Evolutionary conservation across 192 early-diverging fungal species (phyloP), one percentile per base, ranked within the genome.

Genomic region (Coemansia javaensis): DNA sequence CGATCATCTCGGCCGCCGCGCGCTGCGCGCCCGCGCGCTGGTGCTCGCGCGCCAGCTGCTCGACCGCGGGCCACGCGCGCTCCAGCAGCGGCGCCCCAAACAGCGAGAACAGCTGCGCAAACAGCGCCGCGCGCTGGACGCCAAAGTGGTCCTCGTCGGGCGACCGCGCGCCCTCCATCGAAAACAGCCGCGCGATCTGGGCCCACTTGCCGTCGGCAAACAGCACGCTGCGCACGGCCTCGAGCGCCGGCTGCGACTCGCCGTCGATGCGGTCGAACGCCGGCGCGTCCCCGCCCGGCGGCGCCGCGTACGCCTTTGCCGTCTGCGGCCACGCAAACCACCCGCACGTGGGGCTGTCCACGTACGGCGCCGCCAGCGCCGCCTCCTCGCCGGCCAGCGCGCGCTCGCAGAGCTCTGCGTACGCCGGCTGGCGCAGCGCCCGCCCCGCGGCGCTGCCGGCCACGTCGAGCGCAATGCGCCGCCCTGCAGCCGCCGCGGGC

Each of bases 321-420:
- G 62, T 54, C 17, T 70, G 56, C 8, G 90, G 87, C 88, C 89
- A 93, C 7, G 78, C 87, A 51, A 84, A 79, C 90, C 89, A 95
- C 6, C 93, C 93, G 6, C 78, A 69, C 0, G 70, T 88, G 0
- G 70, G 50, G 25, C 75, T 78, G 40, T 93, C 90, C 8, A 40
- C 3, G 20, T 31, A 56, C 13, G 62, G 53, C 15, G 42, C 23
- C 2, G 24, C 28, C 9, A 18, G 18, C 0, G 55, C 55, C 0
- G 44, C 44, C 14, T 24, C 28, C 34, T 61, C 50, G 39, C 59
- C 66, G 2, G 37, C 47, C 41, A 74, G 28, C 9, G 70, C 70
- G 2, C 59, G 70, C 30, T 61, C 63, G 27, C 63, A 66, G 18
- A 74, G 32, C 2, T 53, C 47, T 9, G 63, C 28, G 22, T 66